Evolutionary conservation across 192 early-diverging fungal genomes (phyloP), one percentile per base, ranked within the genome.

Genomic region (Backusella mclennaniae): DNA sequence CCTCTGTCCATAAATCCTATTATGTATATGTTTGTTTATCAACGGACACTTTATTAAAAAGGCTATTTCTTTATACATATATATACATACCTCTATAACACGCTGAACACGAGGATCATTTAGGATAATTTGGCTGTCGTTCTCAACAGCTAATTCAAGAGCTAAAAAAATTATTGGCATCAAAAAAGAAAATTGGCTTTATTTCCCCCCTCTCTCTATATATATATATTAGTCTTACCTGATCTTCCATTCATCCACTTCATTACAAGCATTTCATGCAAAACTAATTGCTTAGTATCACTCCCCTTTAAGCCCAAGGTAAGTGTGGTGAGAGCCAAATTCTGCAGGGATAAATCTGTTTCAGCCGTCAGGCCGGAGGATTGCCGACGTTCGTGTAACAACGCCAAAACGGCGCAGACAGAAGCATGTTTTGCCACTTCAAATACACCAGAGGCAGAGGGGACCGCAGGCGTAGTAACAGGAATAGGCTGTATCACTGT

Each of bases 61-160:
- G 46, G 46, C 6, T 39, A 35, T 42, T 35, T 69, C 9, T 67
- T 21, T 66, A 33, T 33, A 33, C 33, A 33, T 33, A 33, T 33
- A 36, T 75, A 14, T 21, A 36, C 46, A 52, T 81, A 81, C 80
- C 68, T 81, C 35, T 35, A 81, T 63, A 35, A 66, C 69, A 17
- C 36, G 26, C 46, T 59, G 66, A 44, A 81, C 76, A 36, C 44
- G 44, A 35, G 33, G 19, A 77, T 73, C 73, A 67, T 53, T 44
- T 31, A 77, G 49, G 41, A 71, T 33, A 56, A 73, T 11, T 15
- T 63, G 38, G 56, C 76, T 66, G 31, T 77, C 42, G 42, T 71
- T 77, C 39, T 77, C 69, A 71, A 75, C 35, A 35, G 76, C 76
- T 53, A 56, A 81, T 75, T 79, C 67, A 23, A 81, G 36, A 39